These are phyloP conservation scores for Flaveria ramosissima DNA, from an alignment of 129 eudicot genomes.

Conservation along the genomic window DNA sequence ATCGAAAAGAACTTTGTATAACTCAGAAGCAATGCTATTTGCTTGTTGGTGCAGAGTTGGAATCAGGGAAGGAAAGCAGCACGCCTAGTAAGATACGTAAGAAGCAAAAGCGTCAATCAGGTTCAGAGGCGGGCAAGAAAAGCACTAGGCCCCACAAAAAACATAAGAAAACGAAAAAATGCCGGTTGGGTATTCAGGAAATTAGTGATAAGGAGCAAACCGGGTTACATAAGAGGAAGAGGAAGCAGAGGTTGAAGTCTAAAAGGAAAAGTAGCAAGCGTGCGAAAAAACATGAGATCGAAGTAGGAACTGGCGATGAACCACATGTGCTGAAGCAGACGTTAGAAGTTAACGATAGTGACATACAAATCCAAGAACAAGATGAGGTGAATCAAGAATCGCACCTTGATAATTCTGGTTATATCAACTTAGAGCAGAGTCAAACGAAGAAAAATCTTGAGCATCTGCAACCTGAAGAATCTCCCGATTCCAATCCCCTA, in stretches of 20 bases:
- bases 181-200: neutral
- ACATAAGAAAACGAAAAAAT: constrained; percentile 25
- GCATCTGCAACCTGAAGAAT: constrained; percentile 8
- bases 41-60: constrained; percentile 40
- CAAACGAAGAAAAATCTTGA: constrained; percentile 13
- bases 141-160: constrained; percentile 7
- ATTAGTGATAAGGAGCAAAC: constrained; percentile 22
- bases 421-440: neutral
- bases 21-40: constrained; percentile 39
- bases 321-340: constrained; percentile 19
- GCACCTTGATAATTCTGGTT: constrained; percentile 12
- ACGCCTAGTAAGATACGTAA: constrained; percentile 10
- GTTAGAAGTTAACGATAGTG: neutral
- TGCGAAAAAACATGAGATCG: constrained; percentile 19
- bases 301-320: constrained; percentile 12
- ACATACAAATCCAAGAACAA: constrained; percentile 17
- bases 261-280: constrained; percentile 23
- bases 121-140: constrained; percentile 10
- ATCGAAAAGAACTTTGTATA: constrained; percentile 44
- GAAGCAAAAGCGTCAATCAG: constrained; percentile 5
- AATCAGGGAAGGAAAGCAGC: constrained; percentile 26
- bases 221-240: constrained; percentile 19
- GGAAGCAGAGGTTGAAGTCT: constrained; percentile 23
- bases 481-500: constrained; percentile 9
- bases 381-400: constrained; percentile 7